Conservation (phyloP, 2,329 filamentous ascomycete genomes). For the Gliomastix tumulicola region DNA sequence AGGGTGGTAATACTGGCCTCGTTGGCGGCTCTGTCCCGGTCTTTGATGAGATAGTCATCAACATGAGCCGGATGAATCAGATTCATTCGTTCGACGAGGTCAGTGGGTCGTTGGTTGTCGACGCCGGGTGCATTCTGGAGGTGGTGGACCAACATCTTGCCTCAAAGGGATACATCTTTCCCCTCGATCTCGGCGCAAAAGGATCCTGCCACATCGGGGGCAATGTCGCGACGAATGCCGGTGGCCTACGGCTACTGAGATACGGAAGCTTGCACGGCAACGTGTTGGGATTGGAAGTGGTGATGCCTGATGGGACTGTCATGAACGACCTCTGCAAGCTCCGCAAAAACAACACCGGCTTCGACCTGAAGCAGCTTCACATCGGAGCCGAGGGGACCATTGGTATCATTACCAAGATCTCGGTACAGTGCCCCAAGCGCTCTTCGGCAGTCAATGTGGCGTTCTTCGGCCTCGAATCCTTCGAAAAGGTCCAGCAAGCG, state of each 20-base stretch:
- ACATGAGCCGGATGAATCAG: slow-evolving; percentile 80
- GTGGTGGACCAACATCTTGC: slow-evolving; percentile 80
- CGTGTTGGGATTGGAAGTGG: slow-evolving; percentile 86
- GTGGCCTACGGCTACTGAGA: slow-evolving; percentile 78
- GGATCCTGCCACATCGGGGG: slow-evolving; percentile 95
- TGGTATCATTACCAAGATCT: slow-evolving; percentile 86
- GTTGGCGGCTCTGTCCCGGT: slow-evolving; percentile 95
- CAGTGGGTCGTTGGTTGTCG: slow-evolving; percentile 81
- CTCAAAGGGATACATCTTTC: slow-evolving; percentile 82
- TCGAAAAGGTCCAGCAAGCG: slow-evolving; percentile 78
- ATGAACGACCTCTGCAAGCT: slow-evolving; percentile 82
- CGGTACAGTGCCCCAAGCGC: slow-evolving; percentile 81
- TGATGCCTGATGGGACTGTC: slow-evolving; percentile 87
- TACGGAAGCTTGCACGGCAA: slow-evolving; percentile 94
- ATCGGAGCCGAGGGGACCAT: slow-evolving; percentile 94
- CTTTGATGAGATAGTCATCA: slow-evolving; percentile 97
- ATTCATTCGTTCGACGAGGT: slow-evolving; percentile 91
- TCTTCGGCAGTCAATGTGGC: slow-evolving; percentile 89
- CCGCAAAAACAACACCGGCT: slow-evolving; percentile 98
- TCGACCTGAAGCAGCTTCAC: slow-evolving; percentile 94
- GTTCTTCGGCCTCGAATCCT: slow-evolving; percentile 86
- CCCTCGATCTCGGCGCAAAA: slow-evolving; percentile 94
- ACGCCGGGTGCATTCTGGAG: slow-evolving; percentile 89
- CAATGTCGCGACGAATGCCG: slow-evolving; percentile 93
- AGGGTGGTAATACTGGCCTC: slow-evolving; percentile 93